Evolutionary conservation across 345 rosid species (phyloP).

Genomic region (Lumnitzera littorea): DNA sequence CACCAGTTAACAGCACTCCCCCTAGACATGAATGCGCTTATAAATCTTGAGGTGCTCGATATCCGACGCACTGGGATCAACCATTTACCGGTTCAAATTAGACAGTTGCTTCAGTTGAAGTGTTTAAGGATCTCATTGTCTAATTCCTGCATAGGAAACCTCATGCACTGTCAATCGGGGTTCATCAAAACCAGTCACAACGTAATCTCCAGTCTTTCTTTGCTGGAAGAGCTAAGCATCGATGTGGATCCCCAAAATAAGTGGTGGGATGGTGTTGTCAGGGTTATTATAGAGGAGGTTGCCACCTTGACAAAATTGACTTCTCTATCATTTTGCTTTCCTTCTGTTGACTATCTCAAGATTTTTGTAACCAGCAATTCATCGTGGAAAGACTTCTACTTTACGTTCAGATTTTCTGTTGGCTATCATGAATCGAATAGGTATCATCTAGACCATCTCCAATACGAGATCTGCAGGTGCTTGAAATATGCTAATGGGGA

Average conservation of each 20-base stretch:
- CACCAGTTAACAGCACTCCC: slow-evolving; percentile 14
- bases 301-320: slow-evolving; percentile 16
- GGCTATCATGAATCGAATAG: slow-evolving; percentile 11
- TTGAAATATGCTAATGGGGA: slow-evolving; percentile 16
- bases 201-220: slow-evolving; percentile 20
- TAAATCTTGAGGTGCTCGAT: slow-evolving; percentile 21
- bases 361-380: slow-evolving; percentile 2
- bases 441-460: slow-evolving; percentile 12
- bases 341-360: slow-evolving; percentile 1
- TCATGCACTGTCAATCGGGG: neutral
- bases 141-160: neutral
- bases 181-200: neutral
- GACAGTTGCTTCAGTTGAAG: slow-evolving; percentile 9
- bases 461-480: slow-evolving; percentile 14
- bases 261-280: slow-evolving; percentile 13
- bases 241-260: slow-evolving; percentile 16
- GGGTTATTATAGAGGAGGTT: slow-evolving; percentile 9
- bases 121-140: slow-evolving; percentile 19
- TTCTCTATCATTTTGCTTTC: slow-evolving; percentile 17
- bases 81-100: slow-evolving; percentile 9
- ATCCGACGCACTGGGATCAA: slow-evolving; percentile 13
- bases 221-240: slow-evolving; percentile 22
- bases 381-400: slow-evolving; percentile 9
- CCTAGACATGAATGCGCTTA: slow-evolving; percentile 5
- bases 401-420: slow-evolving; percentile 14